A percentile compares a stretch with the other conserved stretches of the same genome.
Evolutionary conservation across 495 filamentous ascomycete genomes (phyloP).

Genomic region (Aspergillus olivimuriae): DNA sequence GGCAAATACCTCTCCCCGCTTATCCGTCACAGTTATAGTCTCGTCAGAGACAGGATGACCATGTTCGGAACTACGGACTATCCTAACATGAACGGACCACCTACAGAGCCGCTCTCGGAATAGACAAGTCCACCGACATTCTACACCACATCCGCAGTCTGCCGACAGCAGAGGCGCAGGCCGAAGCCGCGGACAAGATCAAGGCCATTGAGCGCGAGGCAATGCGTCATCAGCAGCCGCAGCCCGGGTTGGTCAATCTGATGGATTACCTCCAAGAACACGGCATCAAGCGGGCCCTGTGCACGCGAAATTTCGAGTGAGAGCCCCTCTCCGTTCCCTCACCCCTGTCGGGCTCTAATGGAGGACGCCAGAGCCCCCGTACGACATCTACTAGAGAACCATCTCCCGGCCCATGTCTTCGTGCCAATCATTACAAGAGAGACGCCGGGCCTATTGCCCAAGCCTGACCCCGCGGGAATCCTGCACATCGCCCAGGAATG

Average conservation of each 20-base stretch:
- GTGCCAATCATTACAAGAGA: constrained; percentile 80
- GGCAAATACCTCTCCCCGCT: constrained; percentile 8
- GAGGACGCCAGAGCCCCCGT: constrained; percentile 48
- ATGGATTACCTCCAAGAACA: constrained; percentile 73
- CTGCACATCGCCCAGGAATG: constrained; percentile 73
- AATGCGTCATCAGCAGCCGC: constrained; percentile 72
- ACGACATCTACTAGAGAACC: constrained; percentile 64
- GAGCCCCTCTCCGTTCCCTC: constrained; percentile 1
- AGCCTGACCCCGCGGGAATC: constrained; percentile 84
- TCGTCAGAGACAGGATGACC: too few species aligned
- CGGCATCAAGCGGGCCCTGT: constrained; percentile 69
- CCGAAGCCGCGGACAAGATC: constrained; percentile 63
- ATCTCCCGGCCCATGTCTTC: constrained; percentile 62
- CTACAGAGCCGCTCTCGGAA: constrained; percentile 51
- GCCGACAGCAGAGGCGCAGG: constrained; percentile 49
- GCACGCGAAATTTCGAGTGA: constrained; percentile 90
- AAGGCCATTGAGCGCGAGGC: constrained; percentile 71
- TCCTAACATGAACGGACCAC: constrained; percentile 3
- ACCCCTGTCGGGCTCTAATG: neutral
- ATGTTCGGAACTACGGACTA: too few species aligned
- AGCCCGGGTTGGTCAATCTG: constrained; percentile 65
- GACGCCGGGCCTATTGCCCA: constrained; percentile 61
- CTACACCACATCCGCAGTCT: constrained; percentile 79
- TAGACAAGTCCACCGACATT: constrained; percentile 69
- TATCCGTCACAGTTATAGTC: constrained; percentile 10